Base-by-base conservation (phyloP, 495 filamentous ascomycete species). In the Hyaloscypha hepaticicola region DNA sequence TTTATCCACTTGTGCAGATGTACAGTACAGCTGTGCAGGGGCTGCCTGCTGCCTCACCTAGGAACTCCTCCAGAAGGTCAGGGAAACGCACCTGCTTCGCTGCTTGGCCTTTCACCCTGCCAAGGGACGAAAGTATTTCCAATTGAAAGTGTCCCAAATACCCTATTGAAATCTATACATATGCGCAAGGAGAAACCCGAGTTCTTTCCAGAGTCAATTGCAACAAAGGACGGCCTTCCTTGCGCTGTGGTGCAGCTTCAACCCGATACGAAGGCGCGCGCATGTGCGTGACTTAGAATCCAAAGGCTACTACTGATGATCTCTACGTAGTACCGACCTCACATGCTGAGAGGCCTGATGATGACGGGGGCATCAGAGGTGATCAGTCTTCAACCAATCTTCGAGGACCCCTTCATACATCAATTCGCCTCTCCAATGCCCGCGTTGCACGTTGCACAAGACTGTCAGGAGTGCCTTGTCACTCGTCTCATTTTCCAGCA, bases 401-500 rank as follows among this genome's bases (percentile, higher is more conserved):
- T 14, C 19, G 38, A 9, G 19, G 38, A 8, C 38, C 38, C 31
- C 38, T 16, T 45, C 38, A 16, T 16, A 16, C 7, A 45, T 45
- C 38, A 45, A n/a, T 16, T 45, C 16, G 6, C 16, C 16, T 45
- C 38, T 45, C 14, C 38, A 16, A 45, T 45, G 38, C 38, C 38
- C 38, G 19, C 38, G 38, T 45, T 45, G 38, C 38, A 45, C 38
- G 38, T 45, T 45, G 38, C 38, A 45, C 38, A 45, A 45, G 38
- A 11, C 38, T 4, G 12, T 8, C 38, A 45, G 7, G 19, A 45
- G 38, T 41, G 38, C 38, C 38, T 16, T 31, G 9, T 29, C 7
- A 27, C 53, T 31, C 53, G 25, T 56, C 53, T 56, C 24, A 56
- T 56, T 16, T 56, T 4, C 50, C 53, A 56, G 53, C 53, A 56